Evolutionary conservation across 441 rosid species (phyloP).

Genomic region (Bruguiera hainesii): DNA sequence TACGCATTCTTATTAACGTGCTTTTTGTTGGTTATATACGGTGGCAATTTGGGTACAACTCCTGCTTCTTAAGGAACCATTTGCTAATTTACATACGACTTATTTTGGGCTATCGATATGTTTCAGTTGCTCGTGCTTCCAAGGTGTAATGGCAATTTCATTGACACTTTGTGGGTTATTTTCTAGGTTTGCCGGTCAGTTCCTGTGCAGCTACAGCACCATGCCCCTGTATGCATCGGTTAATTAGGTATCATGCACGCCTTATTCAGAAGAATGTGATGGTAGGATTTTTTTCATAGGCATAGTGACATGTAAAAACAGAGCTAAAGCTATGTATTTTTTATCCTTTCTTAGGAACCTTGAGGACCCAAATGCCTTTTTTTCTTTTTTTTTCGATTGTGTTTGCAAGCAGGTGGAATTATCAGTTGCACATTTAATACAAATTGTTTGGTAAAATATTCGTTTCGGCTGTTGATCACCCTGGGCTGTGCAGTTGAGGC

Average conservation of each 20-base stretch:
- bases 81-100: conserved; percentile 64
- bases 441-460: too few species aligned
- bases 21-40: conserved; percentile 26
- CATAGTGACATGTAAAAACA: too few species aligned
- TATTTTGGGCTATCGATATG: conserved; percentile 57
- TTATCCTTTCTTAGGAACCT: too few species aligned
- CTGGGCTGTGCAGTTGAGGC: too few species aligned
- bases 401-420: too few species aligned
- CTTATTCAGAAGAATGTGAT: neutral
- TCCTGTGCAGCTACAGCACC: too few species aligned
- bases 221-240: conserved; percentile 76
- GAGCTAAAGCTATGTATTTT: too few species aligned
- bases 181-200: conserved; percentile 45
- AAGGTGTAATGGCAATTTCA: conserved; percentile 32
- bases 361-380: too few species aligned
- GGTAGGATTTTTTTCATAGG: too few species aligned
- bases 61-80: conserved; percentile 83
- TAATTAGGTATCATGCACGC: conserved; percentile 51
- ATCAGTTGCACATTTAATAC: too few species aligned
- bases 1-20: conserved; percentile 6
- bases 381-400: too few species aligned
- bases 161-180: conserved; percentile 29
- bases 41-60: conserved; percentile 67
- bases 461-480: too few species aligned
- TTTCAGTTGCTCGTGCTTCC: conserved; percentile 32